Base-by-base conservation (phyloP, 768 basidiomycete species). In the Mycena venus region DNA sequence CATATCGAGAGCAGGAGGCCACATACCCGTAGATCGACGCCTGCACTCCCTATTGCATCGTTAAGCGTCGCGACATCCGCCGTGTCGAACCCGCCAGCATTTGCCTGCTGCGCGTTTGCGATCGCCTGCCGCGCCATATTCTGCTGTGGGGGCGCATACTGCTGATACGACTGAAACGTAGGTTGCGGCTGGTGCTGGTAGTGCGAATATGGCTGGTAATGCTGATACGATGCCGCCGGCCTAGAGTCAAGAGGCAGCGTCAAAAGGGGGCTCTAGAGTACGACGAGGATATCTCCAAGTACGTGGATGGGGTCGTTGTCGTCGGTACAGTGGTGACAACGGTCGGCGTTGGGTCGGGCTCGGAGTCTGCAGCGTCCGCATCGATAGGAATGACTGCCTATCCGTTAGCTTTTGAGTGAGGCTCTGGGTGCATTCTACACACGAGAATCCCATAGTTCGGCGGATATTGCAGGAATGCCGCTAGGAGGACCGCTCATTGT, bases 1-100 rank as follows among this genome's bases (percentile, higher is more conserved):
- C n/a, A 47, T 23, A 7, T 4, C n/a, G 7, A 38, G 61, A 32
- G 58, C 56, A 32, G 25, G 7, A 11, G 17, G 40, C 9, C 23
- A 82, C 88, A 74, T 75, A 94, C 95, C 80, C 93, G 84, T n/a
- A 96, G 84, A 84, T 96, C 95, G 9, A 96, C 95, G 14, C 95
- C 95, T 9, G 95, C 95, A 79, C 94, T 95, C 6, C 95, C 95
- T 2, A 96, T 84, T 5, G 95, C 95, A 77, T 96, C 95, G 68
- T 95, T 96, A 51, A 96, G 79, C 9, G 93, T 94, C 14, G 94
- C 90, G 38, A 96, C 90, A 78, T 96, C 95, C 4, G 91, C 47
- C 7, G 72, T 76, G 31, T 76, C 75, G 0, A 76, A 40, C 29
- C 62, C 44, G 0, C 72, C 72, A 0, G 34, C 56, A 55, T 19